Evolutionary conservation across 23 red algal genomes (phyloP), one percentile per base, ranked within the genome.

Genomic region (Porphyridium purpureum): DNA sequence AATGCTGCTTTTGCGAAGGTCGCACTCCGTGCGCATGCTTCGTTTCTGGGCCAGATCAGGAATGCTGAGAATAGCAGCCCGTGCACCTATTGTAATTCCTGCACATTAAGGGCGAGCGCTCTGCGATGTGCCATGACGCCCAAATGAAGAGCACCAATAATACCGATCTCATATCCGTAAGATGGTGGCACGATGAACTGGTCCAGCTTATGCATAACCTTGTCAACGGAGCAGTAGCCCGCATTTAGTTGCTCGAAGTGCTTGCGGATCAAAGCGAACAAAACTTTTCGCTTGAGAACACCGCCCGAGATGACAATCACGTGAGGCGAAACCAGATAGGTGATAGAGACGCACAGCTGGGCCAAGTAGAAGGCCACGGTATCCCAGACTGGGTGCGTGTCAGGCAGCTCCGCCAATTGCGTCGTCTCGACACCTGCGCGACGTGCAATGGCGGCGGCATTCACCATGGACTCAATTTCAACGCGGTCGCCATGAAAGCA

Each of bases 261-360:
- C 0, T 48, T 9, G 14, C 74, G 57, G 42, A 93, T 55, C 26
- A 71, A 66, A 0, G 69, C 54, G 32, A 93, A 55, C 8, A 93
- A 36, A n/a, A 46, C 51, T 21, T 17, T 27, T 40, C 90, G 50
- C 50, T 98, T 79, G 55, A 86, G 56, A 4, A 98, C 66, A 7
- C 90, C 90, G 11, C 90, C 90, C 1, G 65, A 70, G 7, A 98
- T 54, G 14, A 98, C 75, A 27, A 98, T 86, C 6, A 83, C 23
- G 21, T 98, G 73, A 33, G 90, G 90, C 5, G 77, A 83, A 1
- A 83, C 55, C 50, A 98, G 50, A 52, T 78, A 81, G 6, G 76
- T 62, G 49, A 98, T 68, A 29, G 70, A 67, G 14, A 70, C 17
- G 15, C 80, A 86, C 8, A 98, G 66, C 34, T 86, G 74, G 21